Base-by-base conservation (phyloP, 2,329 filamentous ascomycete genomes). In the Fusarium sp. region DNA sequence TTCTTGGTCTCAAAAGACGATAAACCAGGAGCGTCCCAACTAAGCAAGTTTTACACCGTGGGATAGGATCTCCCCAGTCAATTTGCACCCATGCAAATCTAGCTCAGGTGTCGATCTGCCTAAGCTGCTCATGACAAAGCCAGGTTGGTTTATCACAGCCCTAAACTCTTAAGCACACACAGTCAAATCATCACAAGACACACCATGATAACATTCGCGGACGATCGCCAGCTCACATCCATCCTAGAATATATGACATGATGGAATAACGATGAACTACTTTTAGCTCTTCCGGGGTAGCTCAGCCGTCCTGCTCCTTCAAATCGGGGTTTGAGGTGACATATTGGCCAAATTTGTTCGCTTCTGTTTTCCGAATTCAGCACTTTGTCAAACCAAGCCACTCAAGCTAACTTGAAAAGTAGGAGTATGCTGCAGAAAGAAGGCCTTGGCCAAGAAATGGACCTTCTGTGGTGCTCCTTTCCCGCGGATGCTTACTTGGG, bases 361-460 rank as follows among this genome's bases (percentile, higher is more conserved):
- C 81, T 83, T 83, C 77, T 66, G 67, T 74, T 78, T 83, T 79
- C 80, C 79, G 48, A 48, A 80, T 81, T 58, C 57, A 75, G 80
- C 30, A 52, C 46, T 34, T 73, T 71, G 74, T 76, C 57, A 65
- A 63, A 74, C 74, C 65, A 48, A 57, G 54, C 30, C 27, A 42
- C 51, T n/a, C 45, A 65, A 46, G 49, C 51, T 59, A 71, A 37
- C 57, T 46, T 37, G 40, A 41, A 60, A 27, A 45, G 53, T 54
- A 64, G 47, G 54, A 61, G 47, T 24, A 49, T 56, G 37, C 48
- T 60, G 61, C 32, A 69, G 56, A 47, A 72, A 52, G 45, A 52
- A 58, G 48, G 48, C 45, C 41, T 65, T 61, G 48, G 45, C 45
- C 58, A 66, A 61, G 56, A 45, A 48, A 30, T 60, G 48, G 48